Evolutionary conservation across 768 basidiomycete species (phyloP), one percentile per base, ranked within the genome.

Genomic region (Agrocybe pediades): DNA sequence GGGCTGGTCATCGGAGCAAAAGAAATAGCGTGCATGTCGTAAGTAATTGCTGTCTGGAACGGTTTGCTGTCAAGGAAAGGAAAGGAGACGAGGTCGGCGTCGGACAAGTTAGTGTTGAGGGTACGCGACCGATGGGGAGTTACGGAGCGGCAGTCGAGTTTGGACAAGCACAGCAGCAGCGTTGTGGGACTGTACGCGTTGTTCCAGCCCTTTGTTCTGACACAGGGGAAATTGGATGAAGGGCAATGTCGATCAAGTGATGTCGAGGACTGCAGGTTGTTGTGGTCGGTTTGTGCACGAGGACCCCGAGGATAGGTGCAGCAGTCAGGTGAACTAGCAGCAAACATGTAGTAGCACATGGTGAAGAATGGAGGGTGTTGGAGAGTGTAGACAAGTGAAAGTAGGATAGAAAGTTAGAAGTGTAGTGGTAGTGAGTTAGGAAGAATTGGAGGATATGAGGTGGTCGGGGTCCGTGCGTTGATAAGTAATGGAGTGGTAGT

Each of bases 391-490:
- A 36, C 13, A 36, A 36, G 33, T 15, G 6, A 5, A 36, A 4
- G n/a, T 15, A 36, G 33, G 33, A n/a, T 5, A n/a, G n/a, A 36
- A 43, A 43, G 41, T 20, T 19, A 17, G n/a, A 20, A 53, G 49
- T 19, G 46, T 52, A 20, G 3, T 24, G 4, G 21, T 23, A 24
- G 25, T 41, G 42, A 43, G 5, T 11, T 2, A 26, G n/a, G 24
- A 25, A 24, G 3, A 46, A 19, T 23, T 23, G 41, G 19, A 45
- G 33, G 41, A 27, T 13, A 53, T 8, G 40, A 30, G 26, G 56
- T 57, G 56, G 40, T 43, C 46, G 56, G 56, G 56, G 56, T 53
- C 51, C 51, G 47, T 49, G 53, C 47, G 47, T 33, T 17, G 20
- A 29, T 41, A 25, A 33, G 24, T 9, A 47, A 29, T 57, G 56